Conservation (phyloP, 768 basidiomycete species). For the Leccinum truebloodii region DNA sequence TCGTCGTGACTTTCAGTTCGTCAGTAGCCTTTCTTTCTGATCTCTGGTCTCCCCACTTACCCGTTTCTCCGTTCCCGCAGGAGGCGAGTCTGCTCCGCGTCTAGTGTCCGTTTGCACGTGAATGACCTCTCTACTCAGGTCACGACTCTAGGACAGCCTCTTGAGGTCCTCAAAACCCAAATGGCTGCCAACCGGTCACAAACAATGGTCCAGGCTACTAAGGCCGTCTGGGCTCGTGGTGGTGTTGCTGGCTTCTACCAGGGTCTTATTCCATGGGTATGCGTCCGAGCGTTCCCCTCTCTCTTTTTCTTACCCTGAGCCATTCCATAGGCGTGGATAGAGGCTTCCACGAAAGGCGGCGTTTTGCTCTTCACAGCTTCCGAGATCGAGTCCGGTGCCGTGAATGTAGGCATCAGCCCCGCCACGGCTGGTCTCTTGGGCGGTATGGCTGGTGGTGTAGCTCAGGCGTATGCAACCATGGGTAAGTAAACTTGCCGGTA, state of each 20-base stretch:
- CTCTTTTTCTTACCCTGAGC: not conserved
- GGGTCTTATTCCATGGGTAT: constrained; percentile 97
- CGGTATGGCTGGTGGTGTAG: constrained; percentile 91
- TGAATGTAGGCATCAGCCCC: constrained; percentile 70
- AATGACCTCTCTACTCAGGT: constrained; percentile 54
- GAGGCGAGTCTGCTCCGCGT: constrained; percentile 57
- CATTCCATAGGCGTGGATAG: constrained; percentile 87
- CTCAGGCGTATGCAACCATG: constrained; percentile 48
- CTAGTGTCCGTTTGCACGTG: not conserved
- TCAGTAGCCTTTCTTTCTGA: constrained; percentile 26
- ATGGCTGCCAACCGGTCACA: constrained; percentile 98
- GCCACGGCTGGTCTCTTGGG: constrained; percentile 87
- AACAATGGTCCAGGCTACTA: constrained; percentile 82
- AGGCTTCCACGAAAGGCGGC: constrained; percentile 97
- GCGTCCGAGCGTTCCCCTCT: constrained; percentile 25
- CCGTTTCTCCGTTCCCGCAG: constrained; percentile 38
- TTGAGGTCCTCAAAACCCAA: constrained; percentile 98
- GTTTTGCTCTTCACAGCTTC: constrained; percentile 96
- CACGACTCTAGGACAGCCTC: constrained; percentile 95
- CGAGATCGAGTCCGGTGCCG: constrained; percentile 79
- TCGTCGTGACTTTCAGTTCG: constrained; percentile 42
- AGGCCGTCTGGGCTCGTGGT: constrained; percentile 89
- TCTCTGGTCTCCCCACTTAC: constrained; percentile 12
- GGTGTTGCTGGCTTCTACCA: constrained; percentile 92
- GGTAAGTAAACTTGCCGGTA: constrained; percentile 54